A percentile compares a stretch with the other conserved stretches of the same genome.
Conservation (phyloP, 768 basidiomycete genomes). For the Pleurotus platypus region DNA sequence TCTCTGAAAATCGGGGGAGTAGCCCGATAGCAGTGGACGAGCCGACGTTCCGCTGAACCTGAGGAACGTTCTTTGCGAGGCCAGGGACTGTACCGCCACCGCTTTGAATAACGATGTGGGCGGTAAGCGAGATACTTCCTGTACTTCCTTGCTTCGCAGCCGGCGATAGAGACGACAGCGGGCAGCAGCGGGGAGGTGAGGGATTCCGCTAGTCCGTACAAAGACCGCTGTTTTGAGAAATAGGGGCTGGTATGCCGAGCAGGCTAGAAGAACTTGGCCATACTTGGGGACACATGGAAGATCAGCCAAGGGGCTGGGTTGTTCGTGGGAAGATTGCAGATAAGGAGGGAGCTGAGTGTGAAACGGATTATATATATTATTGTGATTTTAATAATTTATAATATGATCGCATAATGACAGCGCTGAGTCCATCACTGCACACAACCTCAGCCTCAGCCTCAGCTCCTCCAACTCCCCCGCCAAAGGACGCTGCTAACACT, state of each 20-base stretch:
- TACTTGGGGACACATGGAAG: background rate
- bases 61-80: no score
- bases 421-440: background rate
- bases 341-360: background rate
- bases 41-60: no score
- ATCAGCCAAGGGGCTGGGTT: background rate
- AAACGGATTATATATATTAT: background rate
- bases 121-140: no score
- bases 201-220: background rate
- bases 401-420: background rate
- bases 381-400: background rate
- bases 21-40: no score
- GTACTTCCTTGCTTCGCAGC: no score
- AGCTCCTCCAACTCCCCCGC: constrained; percentile 3
- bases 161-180: no score
- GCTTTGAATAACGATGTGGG: no score
- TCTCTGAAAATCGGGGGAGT: no score
- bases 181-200: no score
- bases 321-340: background rate
- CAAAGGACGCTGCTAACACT: constrained; percentile 2
- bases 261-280: constrained; percentile 1
- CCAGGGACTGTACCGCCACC: no score
- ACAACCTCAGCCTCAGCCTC: background rate
- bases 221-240: background rate
- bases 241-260: background rate